Base-by-base conservation (phyloP, 768 basidiomycete genomes). In the Ramaria sp. region DNA sequence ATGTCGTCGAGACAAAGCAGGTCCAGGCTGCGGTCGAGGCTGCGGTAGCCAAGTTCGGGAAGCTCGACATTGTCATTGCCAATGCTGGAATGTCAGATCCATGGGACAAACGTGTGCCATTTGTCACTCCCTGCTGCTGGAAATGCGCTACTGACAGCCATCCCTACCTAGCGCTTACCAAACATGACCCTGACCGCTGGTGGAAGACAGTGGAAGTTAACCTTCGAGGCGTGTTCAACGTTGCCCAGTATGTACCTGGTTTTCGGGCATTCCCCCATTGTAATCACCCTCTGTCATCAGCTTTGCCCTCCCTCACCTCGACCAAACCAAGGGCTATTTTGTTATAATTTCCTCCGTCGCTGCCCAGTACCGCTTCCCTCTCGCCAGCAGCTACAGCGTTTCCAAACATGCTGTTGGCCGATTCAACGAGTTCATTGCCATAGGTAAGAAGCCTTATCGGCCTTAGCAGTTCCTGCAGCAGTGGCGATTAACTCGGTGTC, bases 21-120 rank as follows among this genome's bases (percentile, higher is more conserved):
- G 62, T 69, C 15, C 62, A 61, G 11, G 62, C 59, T 13, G 68
- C 63, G 1, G 65, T 69, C 12, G 51, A 57, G 6, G 58, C 48
- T 3, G 63, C 66, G 7, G 50, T 64, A 11, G 55, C 56, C 10
- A 60, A 54, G 0, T 71, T 68, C 41, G 69, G 66, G 7, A 51
- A 54, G 12, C 61, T 71, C 2, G 69, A 71, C 51, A 60, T 69
- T 31, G 58, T 66, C 20, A 30, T 70, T 11, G 63, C 62, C 19
- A 69, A 65, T 54, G 68, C 70, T 3, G 68, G 67, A 13, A 38
- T 27, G 20, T 20, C 13, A 30, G 20, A 22, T 19, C 12, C 12
- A 17, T 51, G 50, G 51, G 31, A 27, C 15, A 30, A 17, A 22
- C 31, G 19, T 47, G 39, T 24, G 33, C 20, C 7, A 27, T 17